Base-by-base conservation (phyloP, 2,329 filamentous ascomycete species). In the Venturia effusa region DNA sequence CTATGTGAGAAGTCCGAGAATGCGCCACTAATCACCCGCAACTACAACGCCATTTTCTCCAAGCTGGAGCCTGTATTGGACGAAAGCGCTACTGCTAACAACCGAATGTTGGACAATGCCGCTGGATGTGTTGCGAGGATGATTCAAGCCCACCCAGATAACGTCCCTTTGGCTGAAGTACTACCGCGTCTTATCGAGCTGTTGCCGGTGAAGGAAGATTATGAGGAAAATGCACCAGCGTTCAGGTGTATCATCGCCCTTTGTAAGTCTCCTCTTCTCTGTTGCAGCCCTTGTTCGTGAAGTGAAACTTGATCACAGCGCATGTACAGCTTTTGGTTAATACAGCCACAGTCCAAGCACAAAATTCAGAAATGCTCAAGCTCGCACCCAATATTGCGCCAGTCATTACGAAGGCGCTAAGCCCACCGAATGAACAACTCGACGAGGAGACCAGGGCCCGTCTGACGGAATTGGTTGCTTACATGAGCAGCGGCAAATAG, bases 211-310 rank as follows among this genome's bases (percentile, higher is more conserved):
- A 90, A 89, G 75, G 92, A 96, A 73, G 94, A 97, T 75, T 97
- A 85, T 70, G 92, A 97, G 77, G 94, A 97, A 84, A 97, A 99
- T 78, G 90, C 90, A 71, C 92, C 94, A 10, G 87, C 97, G 66
- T 99, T 88, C 78, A 84, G 88, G 74, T 95, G 92, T 84, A 88
- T 99, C 71, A 88, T 90, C 75, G 87, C 89, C 76, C 83, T 97
- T 68, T 97, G 85, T 88, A 81, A 80, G 86, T 83, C 40, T 13
- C 24, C 30, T 34, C 43, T 61, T 17, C 7, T 43, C 19, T 30
- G 37, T 61, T 1, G 41, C 41, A 48, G n/a, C 3, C 6, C 7
- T 3, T 24, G 27, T 48, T 41, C 11, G 34, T 1, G 17, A 11
- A 17, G 19, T 43, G 32, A 3, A 7, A 30, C 30, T 4, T 39